Evolutionary conservation across 164 flowering plant genomes (phyloP).

Genomic region (Taxillus chinensis): DNA sequence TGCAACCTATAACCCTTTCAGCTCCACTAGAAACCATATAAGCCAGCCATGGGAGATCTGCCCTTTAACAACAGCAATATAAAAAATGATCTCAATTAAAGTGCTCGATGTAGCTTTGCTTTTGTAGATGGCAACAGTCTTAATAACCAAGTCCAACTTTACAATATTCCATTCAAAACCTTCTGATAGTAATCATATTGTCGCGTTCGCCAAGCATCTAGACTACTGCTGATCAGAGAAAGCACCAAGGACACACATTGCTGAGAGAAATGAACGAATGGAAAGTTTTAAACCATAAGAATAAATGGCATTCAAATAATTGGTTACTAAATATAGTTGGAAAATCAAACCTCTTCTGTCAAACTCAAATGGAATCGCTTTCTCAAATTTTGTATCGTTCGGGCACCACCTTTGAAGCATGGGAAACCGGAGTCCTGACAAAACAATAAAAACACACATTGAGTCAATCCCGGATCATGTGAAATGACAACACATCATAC

Average conservation of each 20-base stretch:
- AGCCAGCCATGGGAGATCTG: slow-evolving; percentile 6
- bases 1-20: slow-evolving; percentile 10
- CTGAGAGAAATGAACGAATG: slow-evolving; percentile 36
- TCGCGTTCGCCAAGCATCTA: slow-evolving; percentile 99
- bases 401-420: slow-evolving; percentile 95
- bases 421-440: slow-evolving; percentile 96
- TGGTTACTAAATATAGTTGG: not conserved
- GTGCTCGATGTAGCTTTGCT: slow-evolving; percentile 9
- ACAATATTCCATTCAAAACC: slow-evolving; percentile 95
- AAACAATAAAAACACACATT: not conserved
- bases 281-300: slow-evolving; percentile 2
- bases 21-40: slow-evolving; percentile 9
- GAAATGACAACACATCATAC: too few species aligned
- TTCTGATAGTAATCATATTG: slow-evolving; percentile 98
- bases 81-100: slow-evolving; percentile 6
- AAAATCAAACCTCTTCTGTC: slow-evolving; percentile 80
- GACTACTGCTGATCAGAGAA: slow-evolving; percentile 93
- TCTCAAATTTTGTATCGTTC: slow-evolving; percentile 89
- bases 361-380: slow-evolving; percentile 88
- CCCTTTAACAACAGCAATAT: slow-evolving; percentile 1
- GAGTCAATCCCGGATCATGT: not conserved
- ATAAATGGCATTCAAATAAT: not conserved
- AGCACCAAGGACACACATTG: slow-evolving; percentile 99
- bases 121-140: slow-evolving; percentile 7
- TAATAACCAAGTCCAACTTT: slow-evolving; percentile 16